Base-by-base conservation (phyloP, 2,329 filamentous ascomycete genomes). In the Pseudogymnoascus verrucosus region DNA sequence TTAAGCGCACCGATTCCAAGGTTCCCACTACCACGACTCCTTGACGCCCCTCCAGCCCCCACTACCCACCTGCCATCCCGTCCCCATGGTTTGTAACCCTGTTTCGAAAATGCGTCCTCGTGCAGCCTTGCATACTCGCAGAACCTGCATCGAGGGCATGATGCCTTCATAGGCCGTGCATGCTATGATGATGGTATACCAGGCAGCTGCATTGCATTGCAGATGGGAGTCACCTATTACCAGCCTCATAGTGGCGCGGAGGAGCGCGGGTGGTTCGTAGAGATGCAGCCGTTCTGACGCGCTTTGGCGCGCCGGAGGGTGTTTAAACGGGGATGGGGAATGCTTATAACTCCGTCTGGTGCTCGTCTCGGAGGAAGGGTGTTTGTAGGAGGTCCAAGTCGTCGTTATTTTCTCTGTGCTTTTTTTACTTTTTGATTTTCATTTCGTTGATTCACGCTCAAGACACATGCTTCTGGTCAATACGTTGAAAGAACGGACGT, bases 191-290 rank as follows among this genome's bases (percentile, higher is more conserved):
- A 40, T 40, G 4, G 1, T n/a, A 3, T 19, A 7, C 0, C 11
- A 44, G 40, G 19, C 11, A 44, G 40, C 10, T 23, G 19, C 19
- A 21, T 44, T 44, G 40, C 10, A 44, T 44, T 44, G 10, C 40
- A 44, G 14, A 16, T 54, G 8, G 86, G 83, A 0, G 75, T 76
- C 0, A 89, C 87, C 63, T 89, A 87, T 54, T 16, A 31, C 26
- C 14, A 54, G 47, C 23, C 26, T 31, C 8, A 31, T 54, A 54
- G 47, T 31, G 26, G 47, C 47, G 47, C n/a, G 47, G 47, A 54
- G 26, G 47, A 54, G 47, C 23, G 47, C 23, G 14, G 47, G 14
- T 31, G 47, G 47, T 5, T 11, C 7, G 11, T 11, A 16, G 10
- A 31, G 2, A 4, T 54, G 26, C 47, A 54, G 47, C 47, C 47